phyloP scores from a whole-genome alignment of 192 early-diverging fungal species.

The Entomortierella chlamydospora region DNA sequence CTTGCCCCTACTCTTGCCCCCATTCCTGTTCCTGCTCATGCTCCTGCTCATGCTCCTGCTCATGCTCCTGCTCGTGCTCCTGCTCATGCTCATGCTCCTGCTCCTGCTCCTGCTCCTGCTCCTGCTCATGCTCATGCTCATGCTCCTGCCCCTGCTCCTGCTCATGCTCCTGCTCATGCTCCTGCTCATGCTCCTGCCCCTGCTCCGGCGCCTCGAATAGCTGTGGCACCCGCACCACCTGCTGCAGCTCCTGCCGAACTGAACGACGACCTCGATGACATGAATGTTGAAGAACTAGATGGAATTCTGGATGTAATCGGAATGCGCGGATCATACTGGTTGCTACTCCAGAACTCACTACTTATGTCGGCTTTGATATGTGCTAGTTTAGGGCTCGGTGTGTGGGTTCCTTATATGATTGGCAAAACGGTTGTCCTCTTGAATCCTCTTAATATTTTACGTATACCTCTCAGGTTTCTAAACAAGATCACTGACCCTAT shows the following conservation, averaged over 20 bases:
- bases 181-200: background rate
- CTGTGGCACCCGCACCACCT: background rate
- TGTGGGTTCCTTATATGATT: constrained; percentile 81
- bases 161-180: background rate
- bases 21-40: no score
- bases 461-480: constrained; percentile 59
- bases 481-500: constrained; percentile 81
- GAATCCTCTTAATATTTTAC: constrained; percentile 64
- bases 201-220: constrained; percentile 36
- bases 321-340: constrained; percentile 83
- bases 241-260: constrained; percentile 52
- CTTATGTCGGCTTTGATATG: constrained; percentile 83
- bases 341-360: constrained; percentile 83
- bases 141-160: constrained; percentile 74
- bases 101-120: constrained; percentile 1
- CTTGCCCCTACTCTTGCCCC: background rate
- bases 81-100: background rate
- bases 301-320: constrained; percentile 91
- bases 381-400: constrained; percentile 75
- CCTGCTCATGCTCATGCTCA: constrained; percentile 33
- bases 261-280: constrained; percentile 51
- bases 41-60: constrained; percentile 74
- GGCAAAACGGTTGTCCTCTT: constrained; percentile 67
- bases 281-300: constrained; percentile 75
- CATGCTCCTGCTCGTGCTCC: background rate